Conservation (phyloP, 225 moss, liverwort and hornwort species). For the Pleurozium schreberi region DNA sequence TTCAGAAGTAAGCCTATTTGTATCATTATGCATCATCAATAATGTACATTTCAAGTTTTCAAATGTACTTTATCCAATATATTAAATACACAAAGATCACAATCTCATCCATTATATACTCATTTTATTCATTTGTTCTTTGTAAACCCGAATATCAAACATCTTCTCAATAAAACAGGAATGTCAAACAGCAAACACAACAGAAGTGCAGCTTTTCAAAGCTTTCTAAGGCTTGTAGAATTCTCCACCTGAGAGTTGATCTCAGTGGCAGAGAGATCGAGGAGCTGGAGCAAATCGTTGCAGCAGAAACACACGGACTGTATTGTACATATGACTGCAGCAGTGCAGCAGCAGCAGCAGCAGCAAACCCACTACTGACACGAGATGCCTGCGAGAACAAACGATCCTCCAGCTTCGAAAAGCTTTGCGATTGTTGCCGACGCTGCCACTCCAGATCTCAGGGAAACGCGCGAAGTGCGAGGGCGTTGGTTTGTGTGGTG, state of each 20-base stretch:
- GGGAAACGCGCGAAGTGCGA: not conserved
- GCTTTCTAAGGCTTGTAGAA: no score
- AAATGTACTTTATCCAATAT: no score
- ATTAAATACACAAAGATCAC: no score
- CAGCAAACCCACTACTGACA: not conserved
- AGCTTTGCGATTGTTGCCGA: not conserved
- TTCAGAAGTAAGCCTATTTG: no score
- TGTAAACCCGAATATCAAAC: no score
- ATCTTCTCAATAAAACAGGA: no score
- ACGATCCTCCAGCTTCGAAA: not conserved
- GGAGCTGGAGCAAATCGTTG: not conserved
- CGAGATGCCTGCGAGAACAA: not conserved
- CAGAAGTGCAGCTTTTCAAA: not conserved
- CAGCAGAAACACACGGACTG: not conserved
- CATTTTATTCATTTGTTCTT: no score
- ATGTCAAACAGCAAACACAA: not conserved
- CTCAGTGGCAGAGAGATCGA: not conserved
- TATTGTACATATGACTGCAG: not conserved
- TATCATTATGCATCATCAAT: no score
- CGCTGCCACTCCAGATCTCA: not conserved
- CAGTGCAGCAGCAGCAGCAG: not conserved
- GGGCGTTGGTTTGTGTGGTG: not conserved
- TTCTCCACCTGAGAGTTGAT: not conserved
- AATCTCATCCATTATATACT: no score
- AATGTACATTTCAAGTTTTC: no score